Conservation (phyloP, 176 grass and related monocot genomes). For the Oryza coarctata region DNA sequence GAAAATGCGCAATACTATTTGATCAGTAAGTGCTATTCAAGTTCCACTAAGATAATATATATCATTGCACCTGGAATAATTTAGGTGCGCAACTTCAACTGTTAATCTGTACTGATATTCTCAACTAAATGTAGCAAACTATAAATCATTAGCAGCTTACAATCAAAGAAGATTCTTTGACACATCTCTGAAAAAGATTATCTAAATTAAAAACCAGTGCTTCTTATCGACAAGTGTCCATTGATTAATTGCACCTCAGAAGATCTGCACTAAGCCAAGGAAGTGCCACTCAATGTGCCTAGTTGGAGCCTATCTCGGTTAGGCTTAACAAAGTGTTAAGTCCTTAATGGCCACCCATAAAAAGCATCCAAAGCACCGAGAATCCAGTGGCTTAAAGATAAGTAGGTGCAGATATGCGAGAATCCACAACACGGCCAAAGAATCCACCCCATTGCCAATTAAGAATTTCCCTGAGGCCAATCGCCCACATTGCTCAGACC, state of each 20-base stretch:
- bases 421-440: slow-evolving; percentile 31
- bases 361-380: slow-evolving; percentile 34
- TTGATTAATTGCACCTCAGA: background rate
- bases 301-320: slow-evolving; percentile 17
- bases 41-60: background rate
- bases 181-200: background rate
- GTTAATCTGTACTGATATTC: background rate
- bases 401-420: slow-evolving; percentile 48
- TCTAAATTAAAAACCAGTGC: background rate
- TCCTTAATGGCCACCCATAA: slow-evolving; percentile 48
- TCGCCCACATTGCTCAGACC: background rate
- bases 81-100: background rate
- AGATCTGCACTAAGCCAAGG: slow-evolving; percentile 21
- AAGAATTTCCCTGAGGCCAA: slow-evolving; percentile 27
- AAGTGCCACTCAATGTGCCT: background rate
- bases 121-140: background rate
- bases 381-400: slow-evolving; percentile 43
- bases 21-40: background rate
- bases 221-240: slow-evolving; percentile 18
- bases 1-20: background rate
- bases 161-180: background rate
- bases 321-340: slow-evolving; percentile 33
- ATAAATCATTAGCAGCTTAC: background rate
- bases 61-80: background rate
- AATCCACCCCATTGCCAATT: slow-evolving; percentile 22